Conservation (phyloP, 805 yeast genomes). For the Suhomyces vadensis region DNA sequence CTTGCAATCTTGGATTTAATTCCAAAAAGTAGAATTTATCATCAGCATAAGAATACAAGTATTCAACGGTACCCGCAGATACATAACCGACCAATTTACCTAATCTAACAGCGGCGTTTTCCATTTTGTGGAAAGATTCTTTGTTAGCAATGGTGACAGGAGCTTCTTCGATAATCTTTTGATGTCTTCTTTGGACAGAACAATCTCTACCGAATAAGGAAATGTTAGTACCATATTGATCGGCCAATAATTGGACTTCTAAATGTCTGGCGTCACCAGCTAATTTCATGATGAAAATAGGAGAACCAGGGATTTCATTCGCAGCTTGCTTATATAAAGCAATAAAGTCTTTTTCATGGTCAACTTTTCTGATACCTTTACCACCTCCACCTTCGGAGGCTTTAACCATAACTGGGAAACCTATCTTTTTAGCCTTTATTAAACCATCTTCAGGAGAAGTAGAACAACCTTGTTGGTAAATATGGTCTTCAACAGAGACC, state of each 20-base stretch:
- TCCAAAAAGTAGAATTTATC: slow-evolving; percentile 95
- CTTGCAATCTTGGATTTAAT: slow-evolving; percentile 97
- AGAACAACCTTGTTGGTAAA: slow-evolving; percentile 89
- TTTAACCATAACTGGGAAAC: slow-evolving; percentile 98
- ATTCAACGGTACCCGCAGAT: slow-evolving; percentile 99
- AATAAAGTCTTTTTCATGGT: slow-evolving; percentile 73
- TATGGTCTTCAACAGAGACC: slow-evolving; percentile 84
- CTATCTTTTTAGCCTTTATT: slow-evolving; percentile 78
- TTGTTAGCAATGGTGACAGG: slow-evolving; percentile 93
- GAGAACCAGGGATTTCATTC: slow-evolving; percentile 98
- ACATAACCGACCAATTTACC: slow-evolving; percentile 98
- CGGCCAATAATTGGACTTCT: slow-evolving; percentile 97
- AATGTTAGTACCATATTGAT: slow-evolving; percentile 96
- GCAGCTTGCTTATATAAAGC: slow-evolving; percentile 89
- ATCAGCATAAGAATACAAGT: slow-evolving; percentile 89
- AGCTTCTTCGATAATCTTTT: slow-evolving; percentile 98
- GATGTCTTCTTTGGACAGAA: slow-evolving; percentile 99
- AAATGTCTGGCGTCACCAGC: slow-evolving; percentile 98
- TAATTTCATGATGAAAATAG: slow-evolving; percentile 94
- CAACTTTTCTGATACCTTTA: slow-evolving; percentile 98
- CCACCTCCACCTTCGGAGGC: slow-evolving; percentile 99
- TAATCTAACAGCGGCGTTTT: slow-evolving; percentile 93
- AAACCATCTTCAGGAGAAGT: slow-evolving; percentile 86
- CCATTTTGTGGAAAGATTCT: slow-evolving; percentile 88
- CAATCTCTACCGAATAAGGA: slow-evolving; percentile 98